Evolutionary conservation across 2,329 filamentous ascomycete species (phyloP), one percentile per base, ranked within the genome.

Genomic region (Beauveria pseudobassiana): DNA sequence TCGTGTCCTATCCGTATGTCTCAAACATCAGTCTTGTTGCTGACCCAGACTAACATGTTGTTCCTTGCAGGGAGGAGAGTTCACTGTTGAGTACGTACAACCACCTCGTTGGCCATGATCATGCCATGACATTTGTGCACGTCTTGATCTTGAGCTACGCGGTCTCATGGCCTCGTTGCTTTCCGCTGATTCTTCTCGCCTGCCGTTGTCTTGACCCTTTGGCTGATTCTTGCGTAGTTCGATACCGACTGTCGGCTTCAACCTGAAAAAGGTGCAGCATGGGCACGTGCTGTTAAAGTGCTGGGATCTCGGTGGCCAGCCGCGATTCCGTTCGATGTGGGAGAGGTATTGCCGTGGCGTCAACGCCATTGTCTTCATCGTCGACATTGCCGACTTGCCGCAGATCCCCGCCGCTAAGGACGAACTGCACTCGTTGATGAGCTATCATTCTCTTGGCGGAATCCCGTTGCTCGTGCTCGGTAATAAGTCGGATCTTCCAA

Each of bases 281-380:
- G 95, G 95, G 69, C 93, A 98, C 84, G 95, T 99, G 74, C 96
- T 95, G 69, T 82, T 99, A 71, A 98, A 98, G 78, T 99, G 95
- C 77, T 99, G 95, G 95, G 95, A 99, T 79, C 86, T 99, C 66
- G 95, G 95, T 69, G 95, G 95, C 59, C 95, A 99, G 78, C 93
- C 95, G 69, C 86, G 93, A 67, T 99, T 98, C 79, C 90, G 95
- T 71, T 90, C 91, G 68, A 99, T 99, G 95, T 99, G 95, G 95
- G 95, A 99, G 81, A 84, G 95, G 72, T 99, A 99, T 76, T 98
- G 95, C 77, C 91, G 93, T 66, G 95, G 92, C 58, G 95, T 98
- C 68, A 96, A 96, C 77, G 93, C 93, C 68, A 97, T 99, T 69
- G 90, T 99, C 67, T 99, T 97, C 77, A 96, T 99, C 74, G 93